Percentiles rank a stretch among this genome's conserved stretches.
Conservation (phyloP, 2,329 filamentous ascomycete genomes). For the Bipolaris bicolor region DNA sequence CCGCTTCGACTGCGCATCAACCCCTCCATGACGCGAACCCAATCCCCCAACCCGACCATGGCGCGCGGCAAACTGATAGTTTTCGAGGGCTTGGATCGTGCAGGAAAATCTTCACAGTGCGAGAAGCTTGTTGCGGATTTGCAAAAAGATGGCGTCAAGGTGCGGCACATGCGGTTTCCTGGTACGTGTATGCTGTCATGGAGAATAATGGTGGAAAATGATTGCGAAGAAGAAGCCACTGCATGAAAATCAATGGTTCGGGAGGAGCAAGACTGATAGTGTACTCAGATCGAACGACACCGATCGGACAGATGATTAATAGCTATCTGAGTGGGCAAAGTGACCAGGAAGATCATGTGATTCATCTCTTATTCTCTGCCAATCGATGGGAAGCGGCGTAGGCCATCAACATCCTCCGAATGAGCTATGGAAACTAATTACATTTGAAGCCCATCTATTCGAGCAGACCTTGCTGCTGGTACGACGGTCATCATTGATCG, state of each 20-base stretch:
- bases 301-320: conserved; percentile 87
- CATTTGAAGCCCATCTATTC: conserved; percentile 3
- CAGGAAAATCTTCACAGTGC: conserved; percentile 92
- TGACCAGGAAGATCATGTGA: conserved; percentile 83
- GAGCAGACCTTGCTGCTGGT: conserved; percentile 63
- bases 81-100: conserved; percentile 86
- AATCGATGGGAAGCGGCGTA: conserved; percentile 80
- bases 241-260: background rate
- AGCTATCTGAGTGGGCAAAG: conserved; percentile 74
- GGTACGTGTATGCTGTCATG: conserved; percentile 52
- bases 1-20: conserved; percentile 2
- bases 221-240: background rate
- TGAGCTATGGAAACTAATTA: background rate
- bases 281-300: conserved; percentile 73
- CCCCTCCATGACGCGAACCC: background rate
- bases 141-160: conserved; percentile 56
- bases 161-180: conserved; percentile 70
- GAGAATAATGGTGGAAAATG: background rate
- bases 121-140: conserved; percentile 66
- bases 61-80: conserved; percentile 76
- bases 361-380: conserved; percentile 87
- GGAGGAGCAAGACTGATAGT: conserved; percentile 6
- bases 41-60: conserved; percentile 26
- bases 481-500: conserved; percentile 84
- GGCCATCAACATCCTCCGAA: background rate